Percentiles rank a stretch among this genome's conserved stretches.
These are phyloP conservation scores for Vitis rotundifolia DNA, from an alignment of 164 flowering plant species.

Conservation along the genomic window DNA sequence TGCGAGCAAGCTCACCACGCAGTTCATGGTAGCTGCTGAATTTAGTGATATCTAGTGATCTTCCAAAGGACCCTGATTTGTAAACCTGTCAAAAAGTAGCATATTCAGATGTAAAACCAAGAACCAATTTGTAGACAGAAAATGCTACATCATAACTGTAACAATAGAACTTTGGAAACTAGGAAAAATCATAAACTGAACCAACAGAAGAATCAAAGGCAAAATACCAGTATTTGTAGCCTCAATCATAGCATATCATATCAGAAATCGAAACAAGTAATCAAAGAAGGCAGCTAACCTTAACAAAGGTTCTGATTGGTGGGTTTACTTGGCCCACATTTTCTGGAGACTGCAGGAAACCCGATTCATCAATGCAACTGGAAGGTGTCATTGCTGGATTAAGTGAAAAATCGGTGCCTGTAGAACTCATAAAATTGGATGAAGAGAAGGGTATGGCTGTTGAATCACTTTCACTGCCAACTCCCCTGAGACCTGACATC, in stretches of 20 bases:
- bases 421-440: constrained; percentile 50
- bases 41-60: constrained; percentile 86
- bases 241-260: neutral
- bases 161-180: neutral
- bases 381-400: constrained; percentile 64
- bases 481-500: constrained; percentile 55
- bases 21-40: constrained; percentile 93
- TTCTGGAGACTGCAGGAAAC: constrained; percentile 77
- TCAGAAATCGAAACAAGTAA: neutral
- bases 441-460: constrained; percentile 56
- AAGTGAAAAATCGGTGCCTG: constrained; percentile 58
- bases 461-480: constrained; percentile 59
- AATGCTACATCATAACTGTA: no score
- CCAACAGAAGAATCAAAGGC: neutral
- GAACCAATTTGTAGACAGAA: neutral
- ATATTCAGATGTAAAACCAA: neutral
- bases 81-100: constrained; percentile 53
- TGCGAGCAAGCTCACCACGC: constrained; percentile 83
- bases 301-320: constrained; percentile 77
- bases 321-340: constrained; percentile 68
- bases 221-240: neutral
- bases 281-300: constrained; percentile 39
- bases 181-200: neutral
- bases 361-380: constrained; percentile 76
- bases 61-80: constrained; percentile 88